Base-by-base conservation (phyloP, 495 filamentous ascomycete species). In the Chaetomidium leptoderma region DNA sequence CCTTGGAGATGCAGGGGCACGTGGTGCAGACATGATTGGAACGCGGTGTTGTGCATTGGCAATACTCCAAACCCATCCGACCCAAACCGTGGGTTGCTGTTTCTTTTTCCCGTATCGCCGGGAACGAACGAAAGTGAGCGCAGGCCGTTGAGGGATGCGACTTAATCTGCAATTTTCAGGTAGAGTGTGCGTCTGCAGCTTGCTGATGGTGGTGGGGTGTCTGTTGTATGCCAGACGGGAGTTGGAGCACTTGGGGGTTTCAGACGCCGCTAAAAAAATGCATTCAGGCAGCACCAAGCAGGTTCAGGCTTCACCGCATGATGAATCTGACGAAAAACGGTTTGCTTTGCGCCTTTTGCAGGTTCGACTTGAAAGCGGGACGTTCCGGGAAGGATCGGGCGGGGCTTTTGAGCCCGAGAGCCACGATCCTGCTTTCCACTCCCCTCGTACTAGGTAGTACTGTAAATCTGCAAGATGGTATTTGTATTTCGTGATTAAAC, bases 231-330 rank as follows among this genome's bases (percentile, higher is more conserved):
- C 39, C 39, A 32, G 19, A 53, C n/a, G n/a, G n/a, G n/a, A n/a
- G n/a, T n/a, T n/a, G n/a, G n/a, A n/a, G n/a, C n/a, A 37, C 36
- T 62, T 62, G 60, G 60, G 60, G 60, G 60, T 62, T 58, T 62
- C 60, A 57, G 45, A 57, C 32, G 35, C 42, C 35, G n/a, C 23
- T 46, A 30, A 24, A 27, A 6, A 44, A 16, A 49, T 26, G 26
- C 55, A 55, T 51, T 55, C 52, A 35, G 46, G 51, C 52, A 60
- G 52, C 51, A 30, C 24, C 47, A 27, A 4, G 42, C 40, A 23
- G 14, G 17, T 27, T 57, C 53, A 33, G 60, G 60, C 54, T 62
- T 62, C 55, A 62, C 60, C 42, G 50, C 60, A 55, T 62, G 45
- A 19, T 3, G 24, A 29, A 36, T 16, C 16, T 13, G 21, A 14